Percentiles rank a stretch among this genome's conserved stretches.
Conservation (phyloP, 2,329 filamentous ascomycete species). For the Paraconiothyrium sp. region DNA sequence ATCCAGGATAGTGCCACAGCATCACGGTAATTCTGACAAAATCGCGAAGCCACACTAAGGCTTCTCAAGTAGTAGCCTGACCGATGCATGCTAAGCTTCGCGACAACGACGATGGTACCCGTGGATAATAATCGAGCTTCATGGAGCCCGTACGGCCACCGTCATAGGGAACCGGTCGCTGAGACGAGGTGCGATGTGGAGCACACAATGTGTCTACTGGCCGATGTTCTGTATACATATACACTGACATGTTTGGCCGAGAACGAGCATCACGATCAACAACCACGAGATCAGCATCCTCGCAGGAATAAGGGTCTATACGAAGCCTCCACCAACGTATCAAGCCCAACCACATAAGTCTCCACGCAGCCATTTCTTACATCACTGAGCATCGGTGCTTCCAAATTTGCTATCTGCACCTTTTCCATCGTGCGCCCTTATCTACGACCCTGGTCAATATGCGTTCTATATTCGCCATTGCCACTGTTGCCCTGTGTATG, state of each 20-base stretch:
- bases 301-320: background rate
- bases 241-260: background rate
- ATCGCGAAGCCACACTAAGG: conserved; percentile 7
- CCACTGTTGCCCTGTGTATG: background rate
- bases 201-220: background rate
- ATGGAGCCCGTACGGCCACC: conserved; percentile 16
- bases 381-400: background rate
- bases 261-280: background rate
- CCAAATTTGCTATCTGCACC: conserved; percentile 3
- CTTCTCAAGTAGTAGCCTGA: conserved; percentile 6
- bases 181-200: conserved; percentile 13
- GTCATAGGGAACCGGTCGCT: conserved; percentile 14
- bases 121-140: conserved; percentile 11
- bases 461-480: conserved; percentile 4
- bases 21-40: conserved; percentile 14
- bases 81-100: conserved; percentile 9
- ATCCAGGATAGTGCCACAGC: conserved; percentile 9
- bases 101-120: conserved; percentile 10
- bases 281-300: background rate
- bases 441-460: conserved; percentile 10
- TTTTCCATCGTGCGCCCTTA: background rate
- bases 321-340: conserved; percentile 13
- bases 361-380: background rate
- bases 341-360: background rate
- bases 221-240: conserved; percentile 10